Evolutionary conservation across 768 basidiomycete genomes (phyloP), one percentile per base, ranked within the genome.

Genomic region (Mrakia blollopis): DNA sequence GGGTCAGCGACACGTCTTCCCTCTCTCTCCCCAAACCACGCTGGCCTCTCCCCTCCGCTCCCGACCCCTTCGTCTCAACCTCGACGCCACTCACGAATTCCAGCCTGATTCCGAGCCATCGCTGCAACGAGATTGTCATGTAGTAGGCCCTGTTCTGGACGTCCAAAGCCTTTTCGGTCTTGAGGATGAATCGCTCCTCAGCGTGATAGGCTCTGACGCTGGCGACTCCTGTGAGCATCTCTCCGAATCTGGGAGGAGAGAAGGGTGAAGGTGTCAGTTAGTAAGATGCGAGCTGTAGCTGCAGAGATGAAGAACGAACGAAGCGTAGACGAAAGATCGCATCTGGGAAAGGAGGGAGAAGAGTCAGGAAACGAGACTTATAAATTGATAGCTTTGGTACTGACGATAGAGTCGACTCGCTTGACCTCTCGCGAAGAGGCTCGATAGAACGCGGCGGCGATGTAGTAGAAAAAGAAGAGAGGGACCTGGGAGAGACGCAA

Each of bases 201-300:
- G 92, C 94, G 16, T 90, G 90, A 79, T 96, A 97, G 0, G 93
- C 93, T 39, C 93, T 89, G 71, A 96, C 94, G 11, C 93, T 94
- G 0, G 18, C 37, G 9, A 75, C 35, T 32, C 95, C 95, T 16
- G 91, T 90, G 16, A 97, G 85, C 39, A 91, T 92, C 85, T 97
- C 94, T 3, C 92, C 92, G 84, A n/a, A n/a, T n/a, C n/a, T n/a
- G n/a, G n/a, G n/a, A n/a, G n/a, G n/a, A n/a, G n/a, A n/a, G n/a
- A n/a, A n/a, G n/a, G n/a, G n/a, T n/a, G n/a, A n/a, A n/a, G n/a
- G n/a, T n/a, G n/a, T n/a, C n/a, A n/a, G n/a, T n/a, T n/a, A n/a
- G n/a, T n/a, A n/a, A n/a, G n/a, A n/a, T n/a, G n/a, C n/a, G n/a
- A n/a, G n/a, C n/a, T n/a, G n/a, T n/a, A n/a, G n/a, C n/a, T n/a